These are phyloP conservation scores for Metschnikowia anglica DNA, from an alignment of 805 yeast species.

Conservation along the genomic window DNA sequence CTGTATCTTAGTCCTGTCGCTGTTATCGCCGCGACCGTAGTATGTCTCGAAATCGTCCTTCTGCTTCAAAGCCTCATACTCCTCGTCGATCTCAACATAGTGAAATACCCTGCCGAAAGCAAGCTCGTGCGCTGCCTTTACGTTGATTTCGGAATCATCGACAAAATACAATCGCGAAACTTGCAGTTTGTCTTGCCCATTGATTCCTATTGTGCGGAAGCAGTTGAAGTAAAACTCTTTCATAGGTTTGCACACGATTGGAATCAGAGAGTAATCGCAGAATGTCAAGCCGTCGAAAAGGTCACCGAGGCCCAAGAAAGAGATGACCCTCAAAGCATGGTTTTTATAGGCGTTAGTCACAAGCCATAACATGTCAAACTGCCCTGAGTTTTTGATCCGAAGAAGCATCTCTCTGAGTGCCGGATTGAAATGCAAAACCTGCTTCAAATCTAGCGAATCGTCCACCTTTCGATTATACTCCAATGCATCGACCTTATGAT, in stretches of 20 bases:
- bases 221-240: constrained; percentile 61
- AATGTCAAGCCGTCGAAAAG: constrained; percentile 90
- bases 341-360: constrained; percentile 92
- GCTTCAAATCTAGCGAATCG: constrained; percentile 84
- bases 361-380: constrained; percentile 79
- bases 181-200: constrained; percentile 30
- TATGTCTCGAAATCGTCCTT: constrained; percentile 33
- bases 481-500: constrained; percentile 76
- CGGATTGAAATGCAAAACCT: constrained; percentile 65
- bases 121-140: constrained; percentile 64
- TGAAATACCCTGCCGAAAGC: constrained; percentile 77
- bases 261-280: constrained; percentile 77
- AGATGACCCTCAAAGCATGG: constrained; percentile 80
- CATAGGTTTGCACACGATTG: constrained; percentile 90
- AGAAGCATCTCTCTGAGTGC: constrained; percentile 53
- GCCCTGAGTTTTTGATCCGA: constrained; percentile 40
- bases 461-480: constrained; percentile 88
- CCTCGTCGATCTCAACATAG: constrained; percentile 69
- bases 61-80: constrained; percentile 34
- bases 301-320: constrained; percentile 85
- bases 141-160: constrained; percentile 84
- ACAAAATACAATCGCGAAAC: constrained; percentile 62
- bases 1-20: constrained; percentile 36
- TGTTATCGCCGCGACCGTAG: constrained; percentile 36
- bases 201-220: constrained; percentile 61